Evolutionary conservation across 2,329 filamentous ascomycete species (phyloP).

Genomic region (Alternaria arborescens): DNA sequence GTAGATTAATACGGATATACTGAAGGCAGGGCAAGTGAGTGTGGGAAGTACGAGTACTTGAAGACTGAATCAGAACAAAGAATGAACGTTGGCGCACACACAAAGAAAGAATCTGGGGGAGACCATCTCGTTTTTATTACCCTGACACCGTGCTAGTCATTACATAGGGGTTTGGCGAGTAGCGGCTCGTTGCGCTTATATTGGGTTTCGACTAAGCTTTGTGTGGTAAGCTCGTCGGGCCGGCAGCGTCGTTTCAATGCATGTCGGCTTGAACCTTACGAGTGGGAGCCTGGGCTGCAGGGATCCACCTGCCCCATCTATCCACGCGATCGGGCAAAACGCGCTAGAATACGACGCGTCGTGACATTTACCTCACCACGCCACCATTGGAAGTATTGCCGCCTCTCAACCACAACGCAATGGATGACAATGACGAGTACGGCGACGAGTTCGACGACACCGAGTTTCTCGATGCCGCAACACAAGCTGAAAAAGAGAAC

Average conservation of each 20-base stretch:
- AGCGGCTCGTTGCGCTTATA: slow-evolving; percentile 15
- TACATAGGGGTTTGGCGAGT: slow-evolving; percentile 18
- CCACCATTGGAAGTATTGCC: slow-evolving; percentile 22
- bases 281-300: slow-evolving; percentile 27
- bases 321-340: slow-evolving; percentile 25
- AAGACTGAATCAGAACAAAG: slow-evolving; percentile 21
- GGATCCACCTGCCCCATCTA: slow-evolving; percentile 27
- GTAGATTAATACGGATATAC: slow-evolving; percentile 30
- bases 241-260: slow-evolving; percentile 19
- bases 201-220: slow-evolving; percentile 16
- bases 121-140: slow-evolving; percentile 20
- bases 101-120: slow-evolving; percentile 18
- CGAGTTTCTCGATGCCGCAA: slow-evolving; percentile 69
- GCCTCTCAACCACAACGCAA: slow-evolving; percentile 24
- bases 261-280: slow-evolving; percentile 28
- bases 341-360: slow-evolving; percentile 40
- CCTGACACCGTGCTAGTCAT: slow-evolving; percentile 10
- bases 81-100: slow-evolving; percentile 30
- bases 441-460: slow-evolving; percentile 72
- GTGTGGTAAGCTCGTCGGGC: slow-evolving; percentile 13
- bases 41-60: slow-evolving; percentile 21
- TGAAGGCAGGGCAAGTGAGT: slow-evolving; percentile 26
- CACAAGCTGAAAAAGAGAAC: slow-evolving; percentile 55
- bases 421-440: slow-evolving; percentile 63
- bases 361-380: slow-evolving; percentile 21